Conservation (phyloP, 768 basidiomycete species). For the Gymnopilus dilepis region DNA sequence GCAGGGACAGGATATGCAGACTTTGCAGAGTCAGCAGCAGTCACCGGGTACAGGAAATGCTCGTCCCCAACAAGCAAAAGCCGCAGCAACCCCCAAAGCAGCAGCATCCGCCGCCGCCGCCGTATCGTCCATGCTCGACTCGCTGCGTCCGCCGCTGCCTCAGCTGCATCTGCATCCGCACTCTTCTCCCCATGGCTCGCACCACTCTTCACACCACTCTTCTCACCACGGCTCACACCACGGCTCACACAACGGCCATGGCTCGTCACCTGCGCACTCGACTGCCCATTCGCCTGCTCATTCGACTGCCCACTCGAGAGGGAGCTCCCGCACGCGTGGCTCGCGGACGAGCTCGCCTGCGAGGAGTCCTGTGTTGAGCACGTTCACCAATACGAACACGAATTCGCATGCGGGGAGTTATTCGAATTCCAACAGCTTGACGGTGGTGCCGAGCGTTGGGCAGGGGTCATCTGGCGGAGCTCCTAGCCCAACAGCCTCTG, state of each 20-base stretch:
- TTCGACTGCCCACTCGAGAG: background rate
- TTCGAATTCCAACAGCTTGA: background rate
- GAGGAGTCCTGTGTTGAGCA: slow-evolving; percentile 3
- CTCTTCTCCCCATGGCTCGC: too few species aligned
- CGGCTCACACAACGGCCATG: too few species aligned
- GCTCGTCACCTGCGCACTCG: too few species aligned
- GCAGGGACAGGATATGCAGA: background rate
- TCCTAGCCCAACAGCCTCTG: background rate
- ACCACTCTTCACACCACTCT: too few species aligned
- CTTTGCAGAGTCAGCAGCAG: background rate
- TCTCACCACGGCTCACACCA: too few species aligned
- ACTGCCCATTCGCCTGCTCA: background rate
- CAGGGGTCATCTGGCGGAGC: background rate
- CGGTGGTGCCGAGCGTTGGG: background rate
- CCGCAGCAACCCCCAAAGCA: background rate
- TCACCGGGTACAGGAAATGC: background rate
- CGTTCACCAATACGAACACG: background rate
- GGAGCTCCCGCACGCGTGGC: slow-evolving; percentile 8
- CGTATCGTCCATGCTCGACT: background rate
- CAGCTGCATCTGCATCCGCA: background rate
- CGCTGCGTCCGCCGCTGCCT: background rate
- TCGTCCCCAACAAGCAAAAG: background rate
- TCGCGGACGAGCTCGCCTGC: slow-evolving; percentile 11
- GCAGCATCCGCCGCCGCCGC: background rate
- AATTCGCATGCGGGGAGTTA: background rate